Base-by-base conservation (phyloP, 1,139 yeast species). In the Candida sp. region DNA sequence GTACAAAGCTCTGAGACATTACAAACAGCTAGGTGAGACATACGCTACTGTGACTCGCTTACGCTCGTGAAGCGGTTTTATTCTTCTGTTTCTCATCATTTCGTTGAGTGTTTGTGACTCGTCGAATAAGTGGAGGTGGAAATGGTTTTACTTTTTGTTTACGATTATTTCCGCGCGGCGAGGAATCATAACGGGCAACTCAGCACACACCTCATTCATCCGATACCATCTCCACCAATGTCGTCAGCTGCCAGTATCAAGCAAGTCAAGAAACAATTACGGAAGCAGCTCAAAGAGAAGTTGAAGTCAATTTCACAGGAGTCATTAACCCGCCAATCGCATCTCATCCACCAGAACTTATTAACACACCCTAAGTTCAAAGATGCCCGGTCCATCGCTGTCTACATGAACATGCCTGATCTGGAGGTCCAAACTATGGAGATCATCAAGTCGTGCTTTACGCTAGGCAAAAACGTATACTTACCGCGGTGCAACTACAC, bases 391-490 rank as follows among this genome's bases (percentile, higher is more conserved):
- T 72, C 65, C 8, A 66, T 90, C 1, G 96, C 86, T 0, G 61
- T 86, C 32, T 89, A 81, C 59, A 80, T 88, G 85, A 84, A 79
- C 63, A 84, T 89, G 89, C 86, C 85, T 1, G 59, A 68, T 26
- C 76, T 81, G 55, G 96, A 90, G 62, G 69, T 86, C 2, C 78
- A 80, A 53, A 89, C 96, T 0, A 58, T 68, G 9, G 63, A 61
- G 0, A 69, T 89, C 12, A 81, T 89, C 9, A 58, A 70, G 38
- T 56, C 69, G 5, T 83, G 89, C 17, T 85, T 85, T 54, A 61
- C 60, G 1, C 64, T 69, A 48, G 68, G 73, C 3, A 83, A 76
- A 57, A 44, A 51, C 33, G 83, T 85, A 0, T 85, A 73, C 56
- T 63, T 85, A 6, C 90, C 90, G 0, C 69, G 71, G 46, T 83